Evolutionary conservation across 2,329 filamentous ascomycete species (phyloP).

Genomic region (Zymoseptoria tritici): DNA sequence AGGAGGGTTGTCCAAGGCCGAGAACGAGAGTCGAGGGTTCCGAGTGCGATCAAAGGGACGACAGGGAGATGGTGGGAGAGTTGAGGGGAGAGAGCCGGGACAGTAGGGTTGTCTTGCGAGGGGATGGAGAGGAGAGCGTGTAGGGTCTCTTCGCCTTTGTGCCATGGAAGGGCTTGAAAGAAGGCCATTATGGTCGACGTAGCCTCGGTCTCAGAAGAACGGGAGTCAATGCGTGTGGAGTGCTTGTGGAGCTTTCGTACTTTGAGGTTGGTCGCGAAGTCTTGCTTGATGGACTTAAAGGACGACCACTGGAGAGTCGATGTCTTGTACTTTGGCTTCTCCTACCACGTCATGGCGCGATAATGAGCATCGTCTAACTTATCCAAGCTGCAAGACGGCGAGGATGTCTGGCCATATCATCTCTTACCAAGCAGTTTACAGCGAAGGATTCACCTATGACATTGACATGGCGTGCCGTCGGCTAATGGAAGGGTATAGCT

Average conservation of each 20-base stretch:
- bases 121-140: constrained; percentile 36
- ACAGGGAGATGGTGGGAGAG: constrained; percentile 54
- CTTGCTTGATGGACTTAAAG: neutral
- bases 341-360: neutral
- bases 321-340: neutral
- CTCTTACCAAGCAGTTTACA: neutral
- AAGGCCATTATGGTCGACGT: constrained; percentile 4
- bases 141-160: constrained; percentile 3
- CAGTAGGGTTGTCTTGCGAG: constrained; percentile 57
- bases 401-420: neutral
- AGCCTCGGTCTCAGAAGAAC: too few relatives aligned
- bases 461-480: neutral
- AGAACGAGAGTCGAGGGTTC: constrained; percentile 57
- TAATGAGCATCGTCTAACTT: neutral
- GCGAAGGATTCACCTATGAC: neutral
- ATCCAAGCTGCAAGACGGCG: neutral
- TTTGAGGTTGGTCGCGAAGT: too few relatives aligned
- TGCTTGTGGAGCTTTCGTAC: neutral
- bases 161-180: constrained; percentile 11
- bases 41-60: constrained; percentile 64
- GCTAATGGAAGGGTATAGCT: neutral
- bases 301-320: neutral
- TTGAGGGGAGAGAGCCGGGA: constrained; percentile 53
- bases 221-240: neutral
- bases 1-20: constrained; percentile 71